Evolutionary conservation across 2,329 filamentous ascomycete species (phyloP), one percentile per base, ranked within the genome.

Genomic region (Camillea tinctor): DNA sequence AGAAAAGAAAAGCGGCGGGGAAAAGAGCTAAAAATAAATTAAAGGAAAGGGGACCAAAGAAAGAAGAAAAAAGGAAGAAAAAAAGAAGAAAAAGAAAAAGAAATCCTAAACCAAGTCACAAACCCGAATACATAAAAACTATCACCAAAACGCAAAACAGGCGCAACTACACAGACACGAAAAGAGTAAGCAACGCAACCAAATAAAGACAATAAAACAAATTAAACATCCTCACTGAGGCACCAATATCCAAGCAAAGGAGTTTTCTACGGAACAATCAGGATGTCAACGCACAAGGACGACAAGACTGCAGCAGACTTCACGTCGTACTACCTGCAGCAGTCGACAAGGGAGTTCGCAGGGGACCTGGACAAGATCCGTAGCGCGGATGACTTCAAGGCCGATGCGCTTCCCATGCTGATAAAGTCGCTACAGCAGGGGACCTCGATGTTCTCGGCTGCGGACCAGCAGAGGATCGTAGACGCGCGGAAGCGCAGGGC

Each of bases 311-410:
- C 71, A 3, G 52, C 71, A 51, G 76, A 79, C 22, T 92, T 91
- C 74, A 79, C 82, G 8, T 78, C 85, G 9, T 88, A 86, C 72
- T 92, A 92, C 73, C 82, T 93, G 52, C 86, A 89, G 68, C 86
- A 84, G 60, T 79, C 87, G 5, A 91, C 90, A 0, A 78, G 81
- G 55, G 90, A 93, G 72, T 86, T 93, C 58, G 85, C 87, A 13
- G 88, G 92, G 66, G 90, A 93, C 71, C 80, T 93, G 44, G 87
- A 91, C 76, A 86, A 86, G 73, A 79, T 92, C 62, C 85, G 90
- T 64, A 68, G 64, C 48, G 88, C 90, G 9, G 84, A 86, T 67
- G 90, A 93, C 74, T 93, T 92, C 76, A 87, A 85, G 70, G 78
- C 79, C 60, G 85, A 86, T 55, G 84, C 84, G 3, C 81, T 92